phyloP scores from a whole-genome alignment of 169 alveolate genomes.

The Eimeria necatrix region DNA sequence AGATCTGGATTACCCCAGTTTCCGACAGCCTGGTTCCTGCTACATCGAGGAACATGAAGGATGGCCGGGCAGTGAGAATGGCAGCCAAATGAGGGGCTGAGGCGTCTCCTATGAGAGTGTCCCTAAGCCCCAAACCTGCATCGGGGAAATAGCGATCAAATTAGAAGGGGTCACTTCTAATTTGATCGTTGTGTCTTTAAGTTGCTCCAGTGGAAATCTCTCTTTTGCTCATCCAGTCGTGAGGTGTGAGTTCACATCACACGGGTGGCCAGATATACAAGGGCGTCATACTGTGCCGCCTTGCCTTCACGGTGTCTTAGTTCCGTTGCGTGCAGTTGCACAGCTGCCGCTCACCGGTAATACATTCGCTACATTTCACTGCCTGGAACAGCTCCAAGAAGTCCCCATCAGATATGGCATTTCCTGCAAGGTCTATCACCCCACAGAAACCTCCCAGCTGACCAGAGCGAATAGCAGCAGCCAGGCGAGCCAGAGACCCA shows the following conservation, averaged over 20 bases:
- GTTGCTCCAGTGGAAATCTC: too few relatives aligned
- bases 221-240: too few relatives aligned
- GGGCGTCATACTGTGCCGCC: too few relatives aligned
- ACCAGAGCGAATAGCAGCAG: background rate
- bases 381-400: background rate
- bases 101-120: conserved; percentile 1
- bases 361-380: background rate
- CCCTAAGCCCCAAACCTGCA: conserved; percentile 8
- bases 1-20: background rate
- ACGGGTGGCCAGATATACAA: too few relatives aligned
- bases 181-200: too few relatives aligned
- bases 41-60: background rate
- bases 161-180: background rate
- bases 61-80: background rate
- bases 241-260: too few relatives aligned
- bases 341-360: background rate
- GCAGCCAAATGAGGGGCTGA: background rate
- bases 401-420: conserved; percentile 24
- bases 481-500: background rate
- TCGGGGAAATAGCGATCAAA: background rate
- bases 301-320: too few relatives aligned
- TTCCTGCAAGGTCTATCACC: background rate
- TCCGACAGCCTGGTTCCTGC: background rate
- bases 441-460: background rate
- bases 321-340: too few relatives aligned